Evolutionary conservation across 352 stramenopile genomes (phyloP), one percentile per base, ranked within the genome.

Genomic region (Phytophthora pluvialis): DNA sequence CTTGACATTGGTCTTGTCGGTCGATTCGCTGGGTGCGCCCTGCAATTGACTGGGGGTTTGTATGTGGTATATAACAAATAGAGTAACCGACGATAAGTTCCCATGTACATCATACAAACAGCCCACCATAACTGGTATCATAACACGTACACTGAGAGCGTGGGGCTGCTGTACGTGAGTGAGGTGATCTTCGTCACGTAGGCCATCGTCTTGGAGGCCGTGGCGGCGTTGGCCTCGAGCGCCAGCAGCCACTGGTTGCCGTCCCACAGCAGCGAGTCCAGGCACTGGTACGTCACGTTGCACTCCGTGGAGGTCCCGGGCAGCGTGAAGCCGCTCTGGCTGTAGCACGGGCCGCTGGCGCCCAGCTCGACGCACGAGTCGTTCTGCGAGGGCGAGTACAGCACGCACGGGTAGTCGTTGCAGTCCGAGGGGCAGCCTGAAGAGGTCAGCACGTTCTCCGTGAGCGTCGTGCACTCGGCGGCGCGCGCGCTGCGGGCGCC

Each of bases 281-380:
- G 58, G 18, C 81, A 90, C 60, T 90, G 78, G 32, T 85, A 89
- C 21, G 73, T 88, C 10, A 89, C 33, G 25, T 86, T 73, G 51
- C 80, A 89, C 21, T 36, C 38, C 5, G 52, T 54, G 15, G 48
- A 53, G 1, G 68, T 47, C 3, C 68, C 67, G 4, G 73, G 56
- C 10, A 76, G 28, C 25, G 61, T 67, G 29, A 74, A 82, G 54
- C 21, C 29, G 35, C 43, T 64, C 7, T 79, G 64, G 26, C 40
- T 58, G 65, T 74, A 73, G 58, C 76, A 81, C 0, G 67, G 65
- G 42, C 78, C 78, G 39, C 60, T 73, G 16, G 74, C 63, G 18
- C 64, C 63, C 32, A 73, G 25, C 26, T 74, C 51, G 13, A 72
- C 33, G 58, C 72, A 83, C 10, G 26, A 31, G 13, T 75, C 29